Evolutionary conservation across 768 basidiomycete genomes (phyloP).

Genomic region (Cystofilobasidium capitatum): DNA sequence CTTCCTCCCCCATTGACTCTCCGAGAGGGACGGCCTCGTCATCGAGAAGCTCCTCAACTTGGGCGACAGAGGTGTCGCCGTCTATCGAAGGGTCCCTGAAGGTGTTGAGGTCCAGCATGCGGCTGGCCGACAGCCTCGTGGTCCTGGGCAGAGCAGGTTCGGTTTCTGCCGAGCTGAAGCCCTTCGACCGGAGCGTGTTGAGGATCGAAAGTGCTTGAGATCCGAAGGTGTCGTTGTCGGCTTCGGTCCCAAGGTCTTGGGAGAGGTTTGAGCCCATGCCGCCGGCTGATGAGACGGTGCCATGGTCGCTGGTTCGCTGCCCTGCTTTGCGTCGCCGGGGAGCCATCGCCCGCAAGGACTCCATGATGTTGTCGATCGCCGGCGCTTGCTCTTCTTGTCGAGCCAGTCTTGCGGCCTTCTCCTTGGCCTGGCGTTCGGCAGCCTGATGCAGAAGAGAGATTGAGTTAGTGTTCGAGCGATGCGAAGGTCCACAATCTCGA

Average conservation of each 20-base stretch:
- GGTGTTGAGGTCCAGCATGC: neutral
- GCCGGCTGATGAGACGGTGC: too few species aligned
- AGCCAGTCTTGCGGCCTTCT: slow-evolving; percentile 21
- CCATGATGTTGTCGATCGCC: slow-evolving; percentile 28
- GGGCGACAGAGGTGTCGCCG: neutral
- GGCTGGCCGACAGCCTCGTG: neutral
- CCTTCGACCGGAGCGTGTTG: slow-evolving; percentile 6
- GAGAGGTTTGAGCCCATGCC: neutral
- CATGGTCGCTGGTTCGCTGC: neutral
- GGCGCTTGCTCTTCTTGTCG: slow-evolving; percentile 20
- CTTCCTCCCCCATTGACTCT: too few species aligned
- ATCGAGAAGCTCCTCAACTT: too few species aligned
- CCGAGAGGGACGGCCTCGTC: too few species aligned
- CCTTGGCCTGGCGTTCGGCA: slow-evolving; percentile 5
- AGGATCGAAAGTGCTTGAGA: slow-evolving; percentile 4
- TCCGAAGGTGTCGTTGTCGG: slow-evolving; percentile 1
- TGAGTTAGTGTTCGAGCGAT: neutral
- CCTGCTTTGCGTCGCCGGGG: slow-evolving; percentile 8
- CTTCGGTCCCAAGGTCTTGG: neutral
- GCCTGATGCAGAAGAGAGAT: neutral
- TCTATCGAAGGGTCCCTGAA: neutral
- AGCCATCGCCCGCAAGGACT: slow-evolving; percentile 15
- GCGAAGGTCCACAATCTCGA: neutral
- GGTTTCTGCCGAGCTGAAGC: neutral
- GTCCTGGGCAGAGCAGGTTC: neutral